A percentile compares a stretch with the other conserved stretches of the same genome.
phyloP scores from a whole-genome alignment of 2,329 filamentous ascomycete genomes.

The Metarhizium humberi region DNA sequence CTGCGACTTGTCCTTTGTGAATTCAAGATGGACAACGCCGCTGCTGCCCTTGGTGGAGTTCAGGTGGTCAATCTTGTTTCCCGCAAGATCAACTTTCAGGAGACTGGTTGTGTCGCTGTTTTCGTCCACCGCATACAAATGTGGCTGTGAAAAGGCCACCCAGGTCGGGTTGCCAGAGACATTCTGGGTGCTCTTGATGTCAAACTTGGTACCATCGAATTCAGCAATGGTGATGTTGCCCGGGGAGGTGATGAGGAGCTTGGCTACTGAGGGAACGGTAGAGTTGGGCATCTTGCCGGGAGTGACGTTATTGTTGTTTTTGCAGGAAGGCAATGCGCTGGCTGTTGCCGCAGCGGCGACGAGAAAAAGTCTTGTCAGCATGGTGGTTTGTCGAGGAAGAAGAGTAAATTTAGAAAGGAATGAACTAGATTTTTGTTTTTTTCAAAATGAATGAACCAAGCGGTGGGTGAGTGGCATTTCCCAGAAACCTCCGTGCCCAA shows the following conservation, averaged over 20 bases:
- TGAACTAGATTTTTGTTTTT: too few species aligned
- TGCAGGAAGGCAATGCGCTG: too few species aligned
- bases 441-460: too few species aligned
- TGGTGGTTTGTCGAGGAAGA: too few species aligned
- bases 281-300: background rate
- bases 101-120: slow-evolving; percentile 28
- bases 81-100: slow-evolving; percentile 26
- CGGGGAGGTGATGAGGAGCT: slow-evolving; percentile 30
- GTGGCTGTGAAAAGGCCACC: slow-evolving; percentile 31
- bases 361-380: background rate
- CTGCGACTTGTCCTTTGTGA: slow-evolving; percentile 33
- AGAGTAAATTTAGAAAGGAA: too few species aligned
- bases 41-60: slow-evolving; percentile 22
- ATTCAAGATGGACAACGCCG: slow-evolving; percentile 38
- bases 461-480: too few species aligned
- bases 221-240: slow-evolving; percentile 30
- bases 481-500: too few species aligned
- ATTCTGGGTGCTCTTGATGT: slow-evolving; percentile 20
- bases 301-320: too few species aligned
- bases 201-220: slow-evolving; percentile 31
- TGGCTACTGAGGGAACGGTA: background rate
- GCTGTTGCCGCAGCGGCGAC: background rate
- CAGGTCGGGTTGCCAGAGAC: slow-evolving; percentile 34
- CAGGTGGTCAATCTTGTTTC: slow-evolving; percentile 18
- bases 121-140: slow-evolving; percentile 41